A percentile compares a stretch with the other conserved stretches of the same genome.
These are phyloP conservation scores for Sugiyamaella paludigena DNA, from an alignment of 1,139 yeast species.

Conservation along the genomic window DNA sequence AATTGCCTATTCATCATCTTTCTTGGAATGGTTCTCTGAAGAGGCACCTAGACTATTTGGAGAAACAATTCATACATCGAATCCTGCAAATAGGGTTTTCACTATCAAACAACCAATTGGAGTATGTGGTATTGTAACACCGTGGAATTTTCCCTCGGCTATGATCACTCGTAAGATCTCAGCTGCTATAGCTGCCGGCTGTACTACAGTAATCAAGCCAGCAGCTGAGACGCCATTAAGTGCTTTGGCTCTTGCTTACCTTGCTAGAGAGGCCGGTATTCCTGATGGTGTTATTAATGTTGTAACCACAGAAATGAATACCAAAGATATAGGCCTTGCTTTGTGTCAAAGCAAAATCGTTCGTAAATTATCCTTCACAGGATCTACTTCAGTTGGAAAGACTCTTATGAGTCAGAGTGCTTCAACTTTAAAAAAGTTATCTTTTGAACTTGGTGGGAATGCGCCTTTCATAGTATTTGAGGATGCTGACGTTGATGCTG, in stretches of 20 bases:
- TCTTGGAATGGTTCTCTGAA: slow-evolving; percentile 81
- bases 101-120: slow-evolving; percentile 78
- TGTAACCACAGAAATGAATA: slow-evolving; percentile 48
- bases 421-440: slow-evolving; percentile 70
- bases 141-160: slow-evolving; percentile 93
- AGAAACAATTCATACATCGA: slow-evolving; percentile 61
- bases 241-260: slow-evolving; percentile 71
- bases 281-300: slow-evolving; percentile 79
- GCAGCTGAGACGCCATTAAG: slow-evolving; percentile 84
- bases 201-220: slow-evolving; percentile 84
- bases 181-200: slow-evolving; percentile 92
- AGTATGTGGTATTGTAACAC: slow-evolving; percentile 83
- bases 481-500: slow-evolving; percentile 72
- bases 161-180: slow-evolving; percentile 90
- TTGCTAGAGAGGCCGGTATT: slow-evolving; percentile 73
- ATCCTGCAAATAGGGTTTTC: slow-evolving; percentile 52
- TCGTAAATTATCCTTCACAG: slow-evolving; percentile 81
- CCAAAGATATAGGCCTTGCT: slow-evolving; percentile 56
- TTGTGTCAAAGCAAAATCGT: slow-evolving; percentile 65
- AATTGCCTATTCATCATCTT: slow-evolving; percentile 70
- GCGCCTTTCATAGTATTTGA: slow-evolving; percentile 86
- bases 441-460: slow-evolving; percentile 87
- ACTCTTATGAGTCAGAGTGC: slow-evolving; percentile 72
- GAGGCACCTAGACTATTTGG: slow-evolving; percentile 77
- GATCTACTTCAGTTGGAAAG: slow-evolving; percentile 80